Base-by-base conservation (phyloP, 768 basidiomycete genomes). In the Panaeolus cyanescens region DNA sequence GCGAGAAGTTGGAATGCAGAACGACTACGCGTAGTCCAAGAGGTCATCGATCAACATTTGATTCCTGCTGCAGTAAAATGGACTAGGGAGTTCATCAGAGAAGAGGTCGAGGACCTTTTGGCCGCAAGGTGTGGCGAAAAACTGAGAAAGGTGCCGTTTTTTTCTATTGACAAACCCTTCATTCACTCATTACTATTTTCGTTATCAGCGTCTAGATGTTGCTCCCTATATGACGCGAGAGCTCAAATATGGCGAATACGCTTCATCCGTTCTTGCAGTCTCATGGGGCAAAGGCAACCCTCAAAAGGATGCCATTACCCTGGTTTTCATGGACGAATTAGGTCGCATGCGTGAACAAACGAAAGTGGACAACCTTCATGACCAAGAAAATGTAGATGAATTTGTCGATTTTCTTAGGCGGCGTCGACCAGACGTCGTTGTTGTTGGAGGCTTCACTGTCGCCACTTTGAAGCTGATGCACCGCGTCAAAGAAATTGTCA, bases 201-300 rank as follows among this genome's bases (percentile, higher is more conserved):
- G 25, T 56, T 36, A 63, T 15, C 68, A 97, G 95, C 86, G 93
- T 56, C 83, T 95, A 66, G 90, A 96, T 70, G 86, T 91, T 8
- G 90, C 90, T 5, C 92, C 96, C 1, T 95, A 85, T 67, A 71
- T 75, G 25, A 84, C 84, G 4, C 74, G 79, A 0, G 82, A 83
- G 6, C 85, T 91, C 77, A 87, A 85, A 59, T 76, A 81, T 56
- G 95, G 92, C 12, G 86, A 93, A 69, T 78, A 84, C 37, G 75
- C 95, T 54, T 82, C 89, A 53, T 82, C 90, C 20, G 94, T 99
- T 20, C 82, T 99, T 39, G 93, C 96, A 3, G 74, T 96, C 59
- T 96, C 96, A 6, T 95, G 94, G 89, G 97, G 97, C 34, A 90
- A 92, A 75, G 97, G 97, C 34, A 95, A 97, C 67, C 93, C 94